Percentiles rank a stretch among this genome's conserved stretches.
Conservation (phyloP, 352 stramenopile genomes). For the Globisporangium apiculatum region DNA sequence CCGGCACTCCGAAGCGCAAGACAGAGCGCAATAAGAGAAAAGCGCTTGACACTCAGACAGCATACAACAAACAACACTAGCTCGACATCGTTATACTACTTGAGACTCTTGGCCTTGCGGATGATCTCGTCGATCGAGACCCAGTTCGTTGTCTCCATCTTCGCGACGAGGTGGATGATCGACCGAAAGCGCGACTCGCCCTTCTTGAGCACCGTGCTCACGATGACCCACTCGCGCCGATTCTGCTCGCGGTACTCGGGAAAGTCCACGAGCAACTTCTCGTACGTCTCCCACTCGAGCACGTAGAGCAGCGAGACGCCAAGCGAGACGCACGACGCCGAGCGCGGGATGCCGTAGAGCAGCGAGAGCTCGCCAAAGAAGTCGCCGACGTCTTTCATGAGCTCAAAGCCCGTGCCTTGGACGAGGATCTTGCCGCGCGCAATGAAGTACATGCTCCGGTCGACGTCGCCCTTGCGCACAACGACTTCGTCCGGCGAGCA, state of each 20-base stretch:
- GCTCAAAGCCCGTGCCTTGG: slow-evolving; percentile 48
- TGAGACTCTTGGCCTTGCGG: slow-evolving; percentile 59
- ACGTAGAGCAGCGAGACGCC: slow-evolving; percentile 72
- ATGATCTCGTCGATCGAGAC: slow-evolving; percentile 61
- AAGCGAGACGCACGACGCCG: slow-evolving; percentile 58
- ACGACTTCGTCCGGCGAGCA: slow-evolving; percentile 51
- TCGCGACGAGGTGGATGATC: slow-evolving; percentile 55
- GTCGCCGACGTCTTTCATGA: slow-evolving; percentile 59
- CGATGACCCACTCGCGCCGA: slow-evolving; percentile 65
- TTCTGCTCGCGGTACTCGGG: slow-evolving; percentile 70
- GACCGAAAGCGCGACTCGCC: slow-evolving; percentile 63
- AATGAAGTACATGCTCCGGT: slow-evolving; percentile 76
- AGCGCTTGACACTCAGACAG: not conserved
- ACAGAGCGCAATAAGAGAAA: not conserved
- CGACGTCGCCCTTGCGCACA: slow-evolving; percentile 59
- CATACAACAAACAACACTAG: not conserved
- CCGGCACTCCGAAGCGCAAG: too few relatives aligned
- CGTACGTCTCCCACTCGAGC: slow-evolving; percentile 69
- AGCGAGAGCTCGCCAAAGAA: slow-evolving; percentile 50
- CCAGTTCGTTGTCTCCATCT: slow-evolving; percentile 61
- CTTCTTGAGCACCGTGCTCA: slow-evolving; percentile 52
- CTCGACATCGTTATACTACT: slow-evolving; percentile 12
- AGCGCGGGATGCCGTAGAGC: slow-evolving; percentile 68
- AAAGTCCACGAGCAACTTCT: slow-evolving; percentile 56
- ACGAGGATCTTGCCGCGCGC: slow-evolving; percentile 53